Evolutionary conservation across 257 asterid species (phyloP).

Genomic region (Scutellaria minor): DNA sequence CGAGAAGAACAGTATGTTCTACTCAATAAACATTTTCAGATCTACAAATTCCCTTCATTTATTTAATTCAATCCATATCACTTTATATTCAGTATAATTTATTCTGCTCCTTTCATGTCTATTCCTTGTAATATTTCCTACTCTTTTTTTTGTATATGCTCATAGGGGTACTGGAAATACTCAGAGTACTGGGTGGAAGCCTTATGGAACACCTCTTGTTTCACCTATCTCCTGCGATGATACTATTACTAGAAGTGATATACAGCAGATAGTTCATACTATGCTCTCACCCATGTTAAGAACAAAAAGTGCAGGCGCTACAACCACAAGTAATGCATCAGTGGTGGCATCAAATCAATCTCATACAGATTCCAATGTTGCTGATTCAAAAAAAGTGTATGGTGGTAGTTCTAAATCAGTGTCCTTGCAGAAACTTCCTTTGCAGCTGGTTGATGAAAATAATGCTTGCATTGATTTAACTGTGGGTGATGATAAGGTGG

Average conservation of each 20-base stretch:
- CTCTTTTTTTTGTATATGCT: constrained; percentile 32
- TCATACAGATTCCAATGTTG: constrained; percentile 43
- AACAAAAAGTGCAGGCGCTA: constrained; percentile 49
- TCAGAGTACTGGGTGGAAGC: constrained; percentile 91
- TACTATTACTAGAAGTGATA: constrained; percentile 73
- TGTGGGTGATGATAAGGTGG: constrained; percentile 86
- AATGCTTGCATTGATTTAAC: constrained; percentile 91
- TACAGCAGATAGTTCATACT: constrained; percentile 82
- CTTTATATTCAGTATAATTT: constrained; percentile 1
- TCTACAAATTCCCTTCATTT: constrained; percentile 1
- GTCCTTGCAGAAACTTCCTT: constrained; percentile 70
- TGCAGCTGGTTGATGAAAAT: constrained; percentile 95
- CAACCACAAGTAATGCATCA: constrained; percentile 45
- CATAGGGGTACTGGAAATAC: constrained; percentile 74
- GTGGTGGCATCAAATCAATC: constrained; percentile 46
- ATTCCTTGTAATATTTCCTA: constrained; percentile 15
- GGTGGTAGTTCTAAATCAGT: constrained; percentile 52
- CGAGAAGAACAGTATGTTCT: constrained; percentile 86
- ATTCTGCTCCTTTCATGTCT: not conserved
- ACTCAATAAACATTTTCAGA: constrained; percentile 9
- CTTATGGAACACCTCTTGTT: constrained; percentile 98
- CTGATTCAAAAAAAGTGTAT: constrained; percentile 53
- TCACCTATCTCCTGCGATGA: constrained; percentile 90
- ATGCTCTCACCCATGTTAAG: constrained; percentile 85
- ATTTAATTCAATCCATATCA: constrained; percentile 21